phyloP scores from a whole-genome alignment of 345 rosid species.

The Balakata baccata region DNA sequence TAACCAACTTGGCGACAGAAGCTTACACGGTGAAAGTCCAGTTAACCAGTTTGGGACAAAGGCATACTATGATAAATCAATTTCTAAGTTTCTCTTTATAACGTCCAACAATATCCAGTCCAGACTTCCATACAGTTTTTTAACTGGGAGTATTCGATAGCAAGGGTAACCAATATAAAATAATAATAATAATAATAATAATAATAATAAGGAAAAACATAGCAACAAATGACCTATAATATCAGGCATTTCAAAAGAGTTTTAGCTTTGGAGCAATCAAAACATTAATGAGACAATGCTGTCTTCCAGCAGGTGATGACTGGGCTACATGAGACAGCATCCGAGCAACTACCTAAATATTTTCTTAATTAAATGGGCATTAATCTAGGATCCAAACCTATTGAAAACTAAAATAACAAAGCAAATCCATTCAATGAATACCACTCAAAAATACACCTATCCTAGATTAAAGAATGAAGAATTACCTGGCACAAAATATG shows the following conservation, averaged over 20 bases:
- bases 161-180: constrained; percentile 2
- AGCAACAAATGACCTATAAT: neutral
- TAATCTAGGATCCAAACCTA: neutral
- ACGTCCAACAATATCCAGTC: neutral
- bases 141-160: neutral
- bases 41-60: neutral
- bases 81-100: neutral
- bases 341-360: neutral
- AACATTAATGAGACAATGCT: neutral
- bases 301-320: neutral
- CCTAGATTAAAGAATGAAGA: constrained; percentile 5
- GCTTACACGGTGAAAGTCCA: neutral
- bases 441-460: neutral
- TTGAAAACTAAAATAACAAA: neutral
- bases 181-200: too few relatives aligned
- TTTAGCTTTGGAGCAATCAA: neutral
- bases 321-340: neutral
- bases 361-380: neutral
- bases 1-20: neutral
- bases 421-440: neutral
- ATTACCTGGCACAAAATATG: constrained; percentile 94
- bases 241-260: neutral
- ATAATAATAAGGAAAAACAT: neutral
- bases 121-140: neutral
- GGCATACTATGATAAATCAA: neutral